These are phyloP conservation scores for Amylostereum areolatum DNA, from an alignment of 1,284 basidiomycete species.

Conservation along the genomic window DNA sequence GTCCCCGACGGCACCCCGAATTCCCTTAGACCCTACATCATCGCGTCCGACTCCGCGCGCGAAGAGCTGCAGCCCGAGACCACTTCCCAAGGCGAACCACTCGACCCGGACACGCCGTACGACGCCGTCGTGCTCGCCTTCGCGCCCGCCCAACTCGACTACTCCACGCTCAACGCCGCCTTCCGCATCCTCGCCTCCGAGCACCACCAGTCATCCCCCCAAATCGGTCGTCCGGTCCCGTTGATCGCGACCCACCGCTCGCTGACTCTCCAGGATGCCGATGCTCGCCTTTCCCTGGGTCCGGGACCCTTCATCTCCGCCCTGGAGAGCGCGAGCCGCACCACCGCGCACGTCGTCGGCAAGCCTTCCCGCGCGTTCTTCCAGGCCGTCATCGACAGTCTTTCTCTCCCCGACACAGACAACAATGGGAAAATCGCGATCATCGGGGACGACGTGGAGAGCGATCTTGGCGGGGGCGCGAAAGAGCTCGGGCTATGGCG, in stretches of 20 bases:
- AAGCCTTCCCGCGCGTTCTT: constrained; percentile 62
- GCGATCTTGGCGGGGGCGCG: constrained; percentile 63
- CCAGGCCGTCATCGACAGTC: constrained; percentile 45
- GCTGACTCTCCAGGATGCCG: constrained; percentile 36
- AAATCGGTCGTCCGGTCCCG: constrained; percentile 23
- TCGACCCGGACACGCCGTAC: constrained; percentile 21
- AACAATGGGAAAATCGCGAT: constrained; percentile 41
- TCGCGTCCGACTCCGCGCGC: constrained; percentile 53
- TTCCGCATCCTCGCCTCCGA: constrained; percentile 54
- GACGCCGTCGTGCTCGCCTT: constrained; percentile 69
- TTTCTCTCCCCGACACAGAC: constrained; percentile 22
- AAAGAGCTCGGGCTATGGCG: constrained; percentile 54
- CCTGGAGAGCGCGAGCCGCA: constrained; percentile 49
- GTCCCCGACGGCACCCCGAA: not conserved
- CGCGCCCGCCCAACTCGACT: constrained; percentile 47
- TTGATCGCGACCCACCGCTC: constrained; percentile 58
- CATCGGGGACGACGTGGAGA: constrained; percentile 61
- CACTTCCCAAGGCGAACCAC: constrained; percentile 12
- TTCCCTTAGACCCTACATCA: constrained; percentile 44
- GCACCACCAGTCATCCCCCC: constrained; percentile 6
- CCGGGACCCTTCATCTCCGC: constrained; percentile 66
- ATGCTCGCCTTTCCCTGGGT: constrained; percentile 53
- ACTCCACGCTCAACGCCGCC: constrained; percentile 55
- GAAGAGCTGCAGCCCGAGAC: constrained; percentile 37
- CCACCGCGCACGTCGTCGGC: constrained; percentile 51